Base-by-base conservation (phyloP, 2,329 filamentous ascomycete species). In the Botrytis pseudocinerea region DNA sequence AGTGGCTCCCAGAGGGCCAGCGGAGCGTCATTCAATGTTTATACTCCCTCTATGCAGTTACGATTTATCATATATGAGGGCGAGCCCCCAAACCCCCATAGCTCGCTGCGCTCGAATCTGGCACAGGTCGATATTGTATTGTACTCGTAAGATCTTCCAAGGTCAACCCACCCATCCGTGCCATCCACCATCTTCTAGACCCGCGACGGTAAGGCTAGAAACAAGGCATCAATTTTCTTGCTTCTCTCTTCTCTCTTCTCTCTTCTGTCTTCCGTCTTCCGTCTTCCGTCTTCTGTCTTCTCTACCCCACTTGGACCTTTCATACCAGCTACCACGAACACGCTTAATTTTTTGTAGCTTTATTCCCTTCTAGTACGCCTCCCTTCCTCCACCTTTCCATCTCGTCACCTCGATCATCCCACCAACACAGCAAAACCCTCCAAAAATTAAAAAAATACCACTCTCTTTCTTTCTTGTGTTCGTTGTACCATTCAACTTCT, bases 331-430 rank as follows among this genome's bases (percentile, higher is more conserved):
- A n/a, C 46, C 48, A 51, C 48, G 35, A 35, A 35, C 63, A 61
- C 35, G 38, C 35, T 62, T 62, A 62, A 62, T 40, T 62, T 62
- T 62, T 60, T 62, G 60, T 42, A 62, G 60, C 60, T 62, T 42
- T 18, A 62, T 60, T 60, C 18, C 18, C 57, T 35, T 38, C 28
- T 60, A 60, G 57, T 22, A 60, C 61, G 42, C 32, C 62, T 54
- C 25, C 12, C 46, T 22, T 65, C 63, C 28, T 66, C 63, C 63
- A 66, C 63, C 44, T 66, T 66, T 32, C 63, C 18, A n/a, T 66
- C 63, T 66, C 63, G 44, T 66, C 63, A 66, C 28, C 32, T 51
- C 46, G 51, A 40, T 20, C 44, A 66, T 66, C 64, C 64, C 64
- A 66, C 64, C 64, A 40, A 38, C 22, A 12, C 46, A n/a, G 38